Percentiles rank a stretch among this genome's conserved stretches.
These are phyloP conservation scores for Canavalia gladiata DNA, from an alignment of 306 rosid genomes.

Conservation along the genomic window DNA sequence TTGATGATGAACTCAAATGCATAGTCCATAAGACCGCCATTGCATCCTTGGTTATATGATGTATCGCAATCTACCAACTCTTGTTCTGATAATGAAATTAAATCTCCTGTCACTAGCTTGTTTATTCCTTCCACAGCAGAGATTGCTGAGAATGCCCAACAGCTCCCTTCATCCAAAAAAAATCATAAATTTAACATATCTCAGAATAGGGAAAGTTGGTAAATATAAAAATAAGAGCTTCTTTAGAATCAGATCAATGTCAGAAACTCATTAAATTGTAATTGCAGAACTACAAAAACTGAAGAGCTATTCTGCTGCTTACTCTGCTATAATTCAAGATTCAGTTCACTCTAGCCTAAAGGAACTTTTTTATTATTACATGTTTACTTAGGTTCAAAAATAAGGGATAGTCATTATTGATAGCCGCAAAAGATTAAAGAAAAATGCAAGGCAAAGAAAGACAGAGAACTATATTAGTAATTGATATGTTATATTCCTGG, in stretches of 20 bases:
- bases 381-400: background rate
- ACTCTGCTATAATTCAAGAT: background rate
- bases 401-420: background rate
- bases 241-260: background rate
- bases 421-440: background rate
- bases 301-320: background rate
- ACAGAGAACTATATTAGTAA: background rate
- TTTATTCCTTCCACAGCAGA: constrained; percentile 85
- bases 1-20: constrained; percentile 85
- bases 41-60: constrained; percentile 84
- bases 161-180: constrained; percentile 78
- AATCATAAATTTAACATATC: background rate
- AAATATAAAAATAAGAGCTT: background rate
- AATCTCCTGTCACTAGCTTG: constrained; percentile 79
- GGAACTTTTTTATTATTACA: background rate
- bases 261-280: background rate
- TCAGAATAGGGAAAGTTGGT: background rate
- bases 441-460: background rate
- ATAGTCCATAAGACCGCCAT: constrained; percentile 96
- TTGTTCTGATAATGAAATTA: constrained; percentile 89
- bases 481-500: background rate
- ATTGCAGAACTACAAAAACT: background rate
- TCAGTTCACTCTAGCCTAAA: background rate
- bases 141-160: constrained; percentile 97
- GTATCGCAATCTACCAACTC: constrained; percentile 94